Base-by-base conservation (phyloP, 495 filamentous ascomycete genomes). In the Thermochaetoides thermophila region DNA sequence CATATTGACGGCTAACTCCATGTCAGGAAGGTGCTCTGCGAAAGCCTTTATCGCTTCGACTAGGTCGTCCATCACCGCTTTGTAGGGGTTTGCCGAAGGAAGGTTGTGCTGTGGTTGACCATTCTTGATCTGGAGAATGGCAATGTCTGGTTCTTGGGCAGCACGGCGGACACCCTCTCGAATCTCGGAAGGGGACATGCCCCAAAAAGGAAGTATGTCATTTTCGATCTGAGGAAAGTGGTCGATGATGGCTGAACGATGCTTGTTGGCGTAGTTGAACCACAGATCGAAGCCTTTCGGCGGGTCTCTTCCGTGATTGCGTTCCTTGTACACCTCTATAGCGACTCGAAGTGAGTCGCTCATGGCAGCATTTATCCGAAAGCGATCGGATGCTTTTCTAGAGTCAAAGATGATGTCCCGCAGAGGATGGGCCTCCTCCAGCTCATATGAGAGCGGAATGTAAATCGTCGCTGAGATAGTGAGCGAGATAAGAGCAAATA, bases 1-100 rank as follows among this genome's bases (percentile, higher is more conserved):
- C 16, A 84, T 45, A 49, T 89, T 91, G 56, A 91, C 75, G 0
- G 78, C 76, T 22, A 91, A 55, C 38, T 83, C 76, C 79, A 91
- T 82, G 32, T 82, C 69, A 1, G 81, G 82, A 4, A 91, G 64
- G 42, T 76, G 63, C 37, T 77, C 43, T n/a, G 66, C 63, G 35
- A 86, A 87, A 1, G 65, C 56, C 22, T 73, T 61, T 26, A 85
- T 75, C 60, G 84, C 74, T 0, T 66, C 56, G 10, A 65, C 63
- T 17, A 81, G 66, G 21, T 68, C 70, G 56, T 77, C 73, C 55
- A 81, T 18, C 48, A 65, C 56, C 53, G 58, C 10, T 56, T 74
- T 44, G 46, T 73, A 53, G 52, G 38, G 62, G 54, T 32, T 63
- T 43, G 29, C 45, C 2, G 56, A 40, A 3, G 60, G 59, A 5